Base-by-base conservation (phyloP, 768 basidiomycete genomes). In the Mycena filopes region DNA sequence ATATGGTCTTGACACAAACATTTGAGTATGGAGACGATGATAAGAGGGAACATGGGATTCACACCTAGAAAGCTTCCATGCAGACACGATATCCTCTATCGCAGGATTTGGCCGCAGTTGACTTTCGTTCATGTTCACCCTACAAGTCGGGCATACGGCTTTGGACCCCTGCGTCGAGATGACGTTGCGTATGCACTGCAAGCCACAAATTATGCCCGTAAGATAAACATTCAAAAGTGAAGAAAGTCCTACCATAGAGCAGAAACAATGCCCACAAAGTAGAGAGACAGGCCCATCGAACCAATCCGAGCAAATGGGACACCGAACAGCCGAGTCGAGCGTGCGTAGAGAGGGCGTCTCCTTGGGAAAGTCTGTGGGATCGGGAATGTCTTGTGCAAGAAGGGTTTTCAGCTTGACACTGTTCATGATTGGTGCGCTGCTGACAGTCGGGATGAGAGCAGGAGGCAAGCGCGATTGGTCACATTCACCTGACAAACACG, bases 181-280 rank as follows among this genome's bases (percentile, higher is more conserved):
- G 6, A 85, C 81, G 23, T 84, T 78, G 50, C 93, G 82, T 56
- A 94, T 87, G 73, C 94, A 95, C 93, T 95, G 36, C 36, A 36
- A 36, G 36, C 36, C 36, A 36, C 15, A 2, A 10, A 36, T 36
- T 36, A 36, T 36, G 11, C 36, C 10, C 36, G 36, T 48, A 40
- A 50, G 29, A 53, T 36, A 40, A 55, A 33, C 67, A 33, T 56
- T 63, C 28, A 28, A 12, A 40, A 13, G 26, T 50, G 45, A 15
- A 50, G 38, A 67, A 38, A 26, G 43, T 72, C 89, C 70, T 67
- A 93, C 92, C 71, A 85, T 73, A 16, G 91, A 93, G 78, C 94
- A 95, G 73, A 94, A 95, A 50, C 87, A 89, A 71, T 95, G 94
- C 1, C 92, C 93, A 72, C 94, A 95, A 7, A 75, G 75, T 5